Conservation (phyloP, 352 stramenopile genomes). For the Chrysophaeum taylorii region DNA sequence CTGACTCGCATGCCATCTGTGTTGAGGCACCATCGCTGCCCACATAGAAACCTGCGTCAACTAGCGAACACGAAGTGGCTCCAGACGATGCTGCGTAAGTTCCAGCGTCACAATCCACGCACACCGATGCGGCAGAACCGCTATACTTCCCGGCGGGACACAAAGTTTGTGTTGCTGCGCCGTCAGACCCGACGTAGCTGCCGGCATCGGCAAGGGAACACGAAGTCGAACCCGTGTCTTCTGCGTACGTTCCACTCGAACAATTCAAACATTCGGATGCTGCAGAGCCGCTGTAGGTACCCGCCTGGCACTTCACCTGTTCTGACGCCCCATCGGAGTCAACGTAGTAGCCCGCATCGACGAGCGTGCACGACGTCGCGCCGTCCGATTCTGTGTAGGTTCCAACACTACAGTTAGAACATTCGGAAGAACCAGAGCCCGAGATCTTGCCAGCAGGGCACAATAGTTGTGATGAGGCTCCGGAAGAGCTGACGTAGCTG, state of each 20-base stretch:
- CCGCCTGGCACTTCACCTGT: background rate
- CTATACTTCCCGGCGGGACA: background rate
- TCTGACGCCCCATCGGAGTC: background rate
- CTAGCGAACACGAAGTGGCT: background rate
- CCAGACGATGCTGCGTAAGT: too few relatives aligned
- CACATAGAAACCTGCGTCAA: background rate
- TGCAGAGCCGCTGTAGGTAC: background rate
- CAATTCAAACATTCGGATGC: background rate
- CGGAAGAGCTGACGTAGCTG: background rate
- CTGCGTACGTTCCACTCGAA: background rate
- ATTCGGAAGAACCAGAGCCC: background rate
- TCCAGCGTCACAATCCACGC: too few relatives aligned
- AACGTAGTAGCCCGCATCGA: slow-evolving; percentile 1
- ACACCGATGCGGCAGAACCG: too few relatives aligned
- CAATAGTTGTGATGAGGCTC: background rate
- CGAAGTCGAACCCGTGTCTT: background rate
- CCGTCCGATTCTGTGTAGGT: background rate
- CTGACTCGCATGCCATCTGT: background rate
- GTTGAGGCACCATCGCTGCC: background rate
- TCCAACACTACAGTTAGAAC: background rate
- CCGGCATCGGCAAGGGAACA: background rate
- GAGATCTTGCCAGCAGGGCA: background rate
- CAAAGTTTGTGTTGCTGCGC: background rate
- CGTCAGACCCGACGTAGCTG: background rate
- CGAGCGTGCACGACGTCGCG: background rate